phyloP scores from a whole-genome alignment of 257 asterid species.

The Primulina huaijiensis region DNA sequence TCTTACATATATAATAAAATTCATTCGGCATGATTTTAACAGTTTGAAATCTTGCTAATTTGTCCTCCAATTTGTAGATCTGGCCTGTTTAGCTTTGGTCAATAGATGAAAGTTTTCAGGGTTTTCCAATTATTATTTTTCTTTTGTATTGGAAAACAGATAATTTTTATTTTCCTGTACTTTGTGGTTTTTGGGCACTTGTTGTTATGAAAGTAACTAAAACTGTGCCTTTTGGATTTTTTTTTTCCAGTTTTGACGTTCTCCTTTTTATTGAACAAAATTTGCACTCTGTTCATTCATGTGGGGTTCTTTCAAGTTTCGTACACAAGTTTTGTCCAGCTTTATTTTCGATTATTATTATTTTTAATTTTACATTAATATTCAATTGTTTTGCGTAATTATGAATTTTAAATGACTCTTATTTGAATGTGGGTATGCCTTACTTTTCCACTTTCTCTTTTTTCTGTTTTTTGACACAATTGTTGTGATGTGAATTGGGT shows the following conservation, averaged over 20 bases:
- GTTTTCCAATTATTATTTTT: neutral
- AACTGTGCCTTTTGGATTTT: conserved; percentile 2
- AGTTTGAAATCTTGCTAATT: conserved; percentile 14
- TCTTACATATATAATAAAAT: neutral
- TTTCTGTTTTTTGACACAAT: too few relatives aligned
- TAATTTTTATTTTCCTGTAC: neutral
- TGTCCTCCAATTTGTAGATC: conserved; percentile 21
- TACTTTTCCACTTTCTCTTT: neutral
- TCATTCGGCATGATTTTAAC: neutral
- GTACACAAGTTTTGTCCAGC: neutral
- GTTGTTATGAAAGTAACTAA: neutral
- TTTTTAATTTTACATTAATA: too few relatives aligned
- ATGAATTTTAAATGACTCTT: neutral
- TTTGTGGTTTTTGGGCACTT: neutral
- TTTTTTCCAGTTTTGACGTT: neutral
- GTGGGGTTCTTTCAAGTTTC: neutral
- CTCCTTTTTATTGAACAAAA: neutral
- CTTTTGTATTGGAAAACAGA: neutral
- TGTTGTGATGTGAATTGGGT: neutral
- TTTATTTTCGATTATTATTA: neutral
- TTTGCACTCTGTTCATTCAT: neutral
- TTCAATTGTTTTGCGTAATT: neutral
- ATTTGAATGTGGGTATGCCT: neutral
- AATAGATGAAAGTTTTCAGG: conserved; percentile 1
- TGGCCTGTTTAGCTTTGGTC: conserved; percentile 19